Evolutionary conservation across 1,139 yeast species (phyloP), one percentile per base, ranked within the genome.

Genomic region (Magnusiomyces suaveolens): DNA sequence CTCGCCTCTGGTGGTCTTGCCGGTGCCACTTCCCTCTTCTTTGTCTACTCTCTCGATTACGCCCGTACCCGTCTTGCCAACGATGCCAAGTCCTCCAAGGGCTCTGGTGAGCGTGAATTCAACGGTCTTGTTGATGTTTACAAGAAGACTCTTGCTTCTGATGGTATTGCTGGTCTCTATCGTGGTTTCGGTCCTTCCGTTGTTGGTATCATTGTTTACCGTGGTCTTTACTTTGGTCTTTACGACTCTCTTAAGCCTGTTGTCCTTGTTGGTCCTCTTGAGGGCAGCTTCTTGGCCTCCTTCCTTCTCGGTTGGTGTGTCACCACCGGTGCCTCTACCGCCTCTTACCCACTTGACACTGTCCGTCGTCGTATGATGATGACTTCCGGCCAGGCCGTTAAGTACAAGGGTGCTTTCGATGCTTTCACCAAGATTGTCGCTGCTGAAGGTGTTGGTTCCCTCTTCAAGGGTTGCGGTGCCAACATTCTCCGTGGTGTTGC

Each of bases 341-440:
- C 87, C 69, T 82, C 87, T 67, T 83, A 83, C 80, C 88, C 88
- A 72, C 80, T 83, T 71, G 88, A 83, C 76, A 82, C 88, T 68
- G 84, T 83, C 71, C 83, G 88, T 80, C 83, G 89, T 79, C 83
- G 88, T 78, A 83, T 83, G 88, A 83, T 83, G 88, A 83, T 84
- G 87, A 84, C 89, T 65, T 83, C 88, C 62, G 87, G 87, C 70
- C 84, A 82, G 74, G 84, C 84, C 69, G 85, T 82, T 68, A 82
- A 82, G 76, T 84, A 84, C 80, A 74, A 77, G 72, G 82, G 84
- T 71, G 84, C 88, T 63, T 75, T 82, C 73, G 87, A 83, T 71
- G 86, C 87, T 67, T 81, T 82, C 81, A 71, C 69, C 63, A 74
- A 81, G 75, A 83, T 84, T 69, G 83, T 83, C 64, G 83, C 83